Conservation (phyloP, 2,329 filamentous ascomycete species). For the Metarhizium rileyi region DNA sequence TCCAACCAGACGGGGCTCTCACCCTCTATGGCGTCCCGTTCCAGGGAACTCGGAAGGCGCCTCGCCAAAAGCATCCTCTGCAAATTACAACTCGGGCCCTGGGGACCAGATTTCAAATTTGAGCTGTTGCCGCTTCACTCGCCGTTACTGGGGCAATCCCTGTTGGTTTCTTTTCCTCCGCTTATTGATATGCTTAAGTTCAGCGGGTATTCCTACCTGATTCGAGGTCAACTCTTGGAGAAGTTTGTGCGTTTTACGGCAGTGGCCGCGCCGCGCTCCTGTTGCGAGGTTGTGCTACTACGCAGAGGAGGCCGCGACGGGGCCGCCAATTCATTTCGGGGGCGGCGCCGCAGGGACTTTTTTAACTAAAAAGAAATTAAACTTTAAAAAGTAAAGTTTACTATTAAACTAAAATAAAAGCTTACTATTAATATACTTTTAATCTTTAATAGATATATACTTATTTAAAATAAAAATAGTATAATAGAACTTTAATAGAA, state of each 20-base stretch:
- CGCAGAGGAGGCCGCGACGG: neutral
- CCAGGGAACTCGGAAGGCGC: neutral
- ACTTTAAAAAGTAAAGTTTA: no score
- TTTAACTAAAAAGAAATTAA: no score
- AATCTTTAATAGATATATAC: no score
- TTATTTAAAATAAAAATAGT: no score
- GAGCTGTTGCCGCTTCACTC: slow-evolving; percentile 3
- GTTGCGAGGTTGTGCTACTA: neutral
- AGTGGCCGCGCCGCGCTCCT: neutral
- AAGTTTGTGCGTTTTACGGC: neutral
- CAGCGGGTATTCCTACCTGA: slow-evolving; percentile 2
- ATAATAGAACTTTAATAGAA: no score
- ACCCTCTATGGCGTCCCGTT: slow-evolving; percentile 1
- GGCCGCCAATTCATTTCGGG: neutral
- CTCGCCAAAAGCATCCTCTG: slow-evolving; percentile 1
- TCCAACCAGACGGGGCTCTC: neutral
- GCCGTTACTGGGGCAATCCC: slow-evolving; percentile 1
- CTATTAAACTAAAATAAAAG: no score
- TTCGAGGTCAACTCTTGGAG: neutral
- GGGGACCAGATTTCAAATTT: slow-evolving; percentile 2
- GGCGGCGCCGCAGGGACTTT: no score
- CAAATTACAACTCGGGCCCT: slow-evolving; percentile 2
- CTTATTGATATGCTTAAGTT: slow-evolving; percentile 7
- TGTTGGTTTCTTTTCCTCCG: slow-evolving; percentile 5
- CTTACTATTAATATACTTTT: no score